These are phyloP conservation scores for Trametes hirsuta DNA, from an alignment of 1,284 basidiomycete species.

Conservation along the genomic window DNA sequence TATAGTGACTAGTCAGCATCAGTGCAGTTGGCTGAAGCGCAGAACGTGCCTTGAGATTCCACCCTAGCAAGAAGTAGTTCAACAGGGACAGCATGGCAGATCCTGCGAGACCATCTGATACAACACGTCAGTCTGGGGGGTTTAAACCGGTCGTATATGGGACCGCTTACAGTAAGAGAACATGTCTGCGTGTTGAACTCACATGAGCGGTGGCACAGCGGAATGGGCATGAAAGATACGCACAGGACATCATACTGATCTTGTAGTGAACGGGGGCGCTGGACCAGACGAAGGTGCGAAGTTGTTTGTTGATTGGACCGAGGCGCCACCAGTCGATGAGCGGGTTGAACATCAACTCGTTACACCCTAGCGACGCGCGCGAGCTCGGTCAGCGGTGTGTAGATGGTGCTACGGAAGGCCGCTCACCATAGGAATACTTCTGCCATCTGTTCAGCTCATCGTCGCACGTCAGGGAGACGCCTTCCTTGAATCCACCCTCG, in stretches of 20 bases:
- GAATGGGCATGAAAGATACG: slow-evolving; percentile 45
- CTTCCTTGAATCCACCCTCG: slow-evolving; percentile 82
- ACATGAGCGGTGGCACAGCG: background rate
- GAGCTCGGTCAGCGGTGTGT: background rate
- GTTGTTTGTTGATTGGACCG: slow-evolving; percentile 80
- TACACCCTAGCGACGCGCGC: slow-evolving; percentile 46
- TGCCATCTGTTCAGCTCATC: slow-evolving; percentile 87
- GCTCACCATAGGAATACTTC: slow-evolving; percentile 82
- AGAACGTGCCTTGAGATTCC: slow-evolving; percentile 45
- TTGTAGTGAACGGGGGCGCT: slow-evolving; percentile 82
- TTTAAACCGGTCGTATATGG: slow-evolving; percentile 21
- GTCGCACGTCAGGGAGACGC: slow-evolving; percentile 82
- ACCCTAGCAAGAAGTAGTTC: slow-evolving; percentile 78
- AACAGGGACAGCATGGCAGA: slow-evolving; percentile 65
- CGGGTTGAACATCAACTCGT: slow-evolving; percentile 81
- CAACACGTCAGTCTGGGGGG: background rate
- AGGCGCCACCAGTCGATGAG: slow-evolving; percentile 69
- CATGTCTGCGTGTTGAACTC: slow-evolving; percentile 60
- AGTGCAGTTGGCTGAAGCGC: background rate
- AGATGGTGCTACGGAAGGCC: background rate
- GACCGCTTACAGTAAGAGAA: slow-evolving; percentile 73
- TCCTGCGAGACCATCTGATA: slow-evolving; percentile 71
- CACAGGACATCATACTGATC: slow-evolving; percentile 74
- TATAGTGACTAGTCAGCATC: background rate
- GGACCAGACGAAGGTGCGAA: slow-evolving; percentile 78